Conservation (phyloP, 345 rosid genomes). For the Laguncularia racemosa region DNA sequence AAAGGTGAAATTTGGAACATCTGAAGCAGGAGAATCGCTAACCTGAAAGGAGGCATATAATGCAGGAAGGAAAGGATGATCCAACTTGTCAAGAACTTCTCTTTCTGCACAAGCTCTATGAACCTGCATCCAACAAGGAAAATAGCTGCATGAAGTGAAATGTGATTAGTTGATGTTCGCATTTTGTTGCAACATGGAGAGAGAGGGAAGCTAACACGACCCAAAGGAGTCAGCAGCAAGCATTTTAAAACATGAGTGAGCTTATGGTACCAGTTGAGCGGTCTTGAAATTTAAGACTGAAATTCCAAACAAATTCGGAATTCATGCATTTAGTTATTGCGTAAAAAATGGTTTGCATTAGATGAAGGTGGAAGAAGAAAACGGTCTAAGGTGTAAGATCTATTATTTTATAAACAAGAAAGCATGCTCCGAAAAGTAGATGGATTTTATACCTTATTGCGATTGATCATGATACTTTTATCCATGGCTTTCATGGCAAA, state of each 20-base stretch:
- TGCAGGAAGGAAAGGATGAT: constrained; percentile 98
- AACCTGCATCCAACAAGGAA: constrained; percentile 37
- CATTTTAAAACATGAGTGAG: too few relatives aligned
- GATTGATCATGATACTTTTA: constrained; percentile 80
- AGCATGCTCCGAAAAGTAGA: neutral
- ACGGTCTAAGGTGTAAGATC: too few relatives aligned
- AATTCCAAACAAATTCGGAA: too few relatives aligned
- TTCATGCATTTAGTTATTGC: too few relatives aligned
- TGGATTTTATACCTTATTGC: constrained; percentile 58
- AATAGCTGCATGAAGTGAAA: neutral
- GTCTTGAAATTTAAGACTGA: too few relatives aligned
- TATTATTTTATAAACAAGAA: neutral
- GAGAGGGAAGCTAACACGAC: neutral
- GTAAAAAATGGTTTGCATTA: too few relatives aligned
- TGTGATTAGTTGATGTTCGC: neutral
- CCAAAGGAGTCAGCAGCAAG: too few relatives aligned
- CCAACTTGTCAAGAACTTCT: constrained; percentile 87
- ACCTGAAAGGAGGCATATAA: constrained; percentile 98
- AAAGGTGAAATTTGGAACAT: too few relatives aligned
- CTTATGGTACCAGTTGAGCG: too few relatives aligned
- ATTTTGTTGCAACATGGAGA: neutral
- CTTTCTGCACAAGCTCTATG: constrained; percentile 98
- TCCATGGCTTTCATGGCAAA: constrained; percentile 99
- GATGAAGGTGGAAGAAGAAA: too few relatives aligned
- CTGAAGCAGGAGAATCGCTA: neutral